Evolutionary conservation across 2,329 filamentous ascomycete genomes (phyloP), one percentile per base, ranked within the genome.

Genomic region (Talaromyces sp.): DNA sequence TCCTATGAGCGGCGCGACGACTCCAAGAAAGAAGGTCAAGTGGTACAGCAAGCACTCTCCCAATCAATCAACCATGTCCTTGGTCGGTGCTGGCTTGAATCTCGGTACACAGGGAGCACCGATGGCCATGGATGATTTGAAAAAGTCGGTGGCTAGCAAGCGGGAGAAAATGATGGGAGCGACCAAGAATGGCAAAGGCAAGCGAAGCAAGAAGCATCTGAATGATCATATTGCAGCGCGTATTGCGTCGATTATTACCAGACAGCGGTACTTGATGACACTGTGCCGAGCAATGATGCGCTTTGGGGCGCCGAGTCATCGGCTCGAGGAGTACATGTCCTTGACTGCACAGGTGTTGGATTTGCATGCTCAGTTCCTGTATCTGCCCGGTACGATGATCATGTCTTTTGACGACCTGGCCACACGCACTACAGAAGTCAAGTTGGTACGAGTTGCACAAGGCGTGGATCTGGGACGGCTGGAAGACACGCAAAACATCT

Each of bases 311-410:
- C 93, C 93, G 0, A 96, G 92, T 0, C 93, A 97, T 78, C 88
- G 93, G 11, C 80, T 97, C 21, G 93, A 97, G 75, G 80, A 96
- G 72, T 96, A 96, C 74, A 88, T 97, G 85, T 88, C 84, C 66
- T 96, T 93, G 90, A 92, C 90, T 8, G 88, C 93, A 1, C 84
- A 90, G n/a, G 90, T 95, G 1, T 83, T 97, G 40, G 90, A 93
- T 74, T 93, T 96, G 16, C 90, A 96, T 67, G 89, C 89, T 5
- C 92, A 96, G 70, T 96, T 95, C 69, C 79, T 96, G 23, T 97
- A 96, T 72, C 86, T 96, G 33, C 92, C 93, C 0, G 91, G 91
- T 0, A 96, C 91, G 71, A 97, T 97, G 93, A 90, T 97, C 62
- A 89, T 96, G 71, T 93, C 91, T 4, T 96, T 97, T 71, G 92